Percentiles rank a stretch among this genome's conserved stretches.
These are phyloP conservation scores for Pascua sp. DNA, from an alignment of 1,284 basidiomycete genomes.

Conservation along the genomic window DNA sequence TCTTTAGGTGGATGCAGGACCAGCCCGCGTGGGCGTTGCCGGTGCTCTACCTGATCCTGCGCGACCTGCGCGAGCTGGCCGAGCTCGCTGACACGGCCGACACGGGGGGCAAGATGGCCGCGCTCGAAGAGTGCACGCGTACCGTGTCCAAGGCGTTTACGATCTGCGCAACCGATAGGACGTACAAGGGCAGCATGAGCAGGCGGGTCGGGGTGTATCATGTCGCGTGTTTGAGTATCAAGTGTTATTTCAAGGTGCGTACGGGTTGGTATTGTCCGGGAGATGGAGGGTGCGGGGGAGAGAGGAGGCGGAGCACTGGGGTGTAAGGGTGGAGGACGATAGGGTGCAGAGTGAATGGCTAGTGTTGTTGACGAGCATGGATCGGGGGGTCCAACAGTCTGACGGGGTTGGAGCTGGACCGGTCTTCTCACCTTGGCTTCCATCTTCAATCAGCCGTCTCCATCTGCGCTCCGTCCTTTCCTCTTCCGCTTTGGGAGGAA, in stretches of 20 bases:
- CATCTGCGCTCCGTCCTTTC: too few relatives aligned
- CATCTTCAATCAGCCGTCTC: too few relatives aligned
- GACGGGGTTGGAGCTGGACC: too few relatives aligned
- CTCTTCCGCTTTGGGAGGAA: too few relatives aligned
- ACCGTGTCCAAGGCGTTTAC: conserved; percentile 89
- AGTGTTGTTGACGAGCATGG: too few relatives aligned
- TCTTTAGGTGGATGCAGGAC: conserved; percentile 69
- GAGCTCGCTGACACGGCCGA: conserved; percentile 50
- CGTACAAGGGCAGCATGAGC: conserved; percentile 67
- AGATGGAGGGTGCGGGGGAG: neutral
- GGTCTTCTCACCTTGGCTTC: too few relatives aligned
- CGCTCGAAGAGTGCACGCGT: conserved; percentile 87
- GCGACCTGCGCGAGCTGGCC: conserved; percentile 75
- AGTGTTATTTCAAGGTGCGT: conserved; percentile 87
- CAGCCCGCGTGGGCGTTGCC: conserved; percentile 79
- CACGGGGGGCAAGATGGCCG: conserved; percentile 54
- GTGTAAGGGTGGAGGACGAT: neutral
- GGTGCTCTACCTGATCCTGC: conserved; percentile 69
- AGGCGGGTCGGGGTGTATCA: conserved; percentile 92
- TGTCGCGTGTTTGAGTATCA: conserved; percentile 84
- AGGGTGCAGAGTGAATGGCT: too few relatives aligned
- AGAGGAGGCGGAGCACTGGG: neutral
- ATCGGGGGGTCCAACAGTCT: too few relatives aligned
- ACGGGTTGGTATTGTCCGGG: neutral
- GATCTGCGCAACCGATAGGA: conserved; percentile 80